Percentiles rank a stretch among this genome's conserved stretches.
phyloP scores from a whole-genome alignment of 305 asterid genomes.

The Fraxinus greggii region DNA sequence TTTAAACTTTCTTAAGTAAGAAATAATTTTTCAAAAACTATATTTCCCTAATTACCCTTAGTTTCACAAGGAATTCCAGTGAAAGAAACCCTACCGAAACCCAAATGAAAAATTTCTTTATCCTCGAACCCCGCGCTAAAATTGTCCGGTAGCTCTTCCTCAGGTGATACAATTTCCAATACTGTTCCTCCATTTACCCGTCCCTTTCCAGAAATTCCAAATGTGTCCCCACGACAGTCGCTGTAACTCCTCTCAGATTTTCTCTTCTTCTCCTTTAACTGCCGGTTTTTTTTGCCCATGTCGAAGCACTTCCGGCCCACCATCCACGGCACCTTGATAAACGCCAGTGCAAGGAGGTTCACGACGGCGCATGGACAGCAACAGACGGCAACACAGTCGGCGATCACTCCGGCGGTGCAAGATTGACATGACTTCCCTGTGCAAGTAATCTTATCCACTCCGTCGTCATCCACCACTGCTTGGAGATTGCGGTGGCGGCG shows the following conservation, averaged over 20 bases:
- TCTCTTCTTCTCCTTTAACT: slow-evolving; percentile 36
- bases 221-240: slow-evolving; percentile 24
- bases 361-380: slow-evolving; percentile 90
- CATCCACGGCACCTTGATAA: slow-evolving; percentile 71
- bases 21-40: slow-evolving; percentile 2
- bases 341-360: slow-evolving; percentile 54
- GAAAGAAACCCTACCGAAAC: slow-evolving; percentile 88
- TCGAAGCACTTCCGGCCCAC: slow-evolving; percentile 56
- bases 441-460: slow-evolving; percentile 43
- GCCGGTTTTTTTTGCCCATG: slow-evolving; percentile 35
- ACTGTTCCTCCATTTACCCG: slow-evolving; percentile 25
- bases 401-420: slow-evolving; percentile 77
- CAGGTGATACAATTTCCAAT: slow-evolving; percentile 37
- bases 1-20: slow-evolving; percentile 6
- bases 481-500: slow-evolving; percentile 23
- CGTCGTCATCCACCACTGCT: slow-evolving; percentile 36
- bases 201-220: slow-evolving; percentile 36
- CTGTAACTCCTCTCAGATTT: slow-evolving; percentile 18
- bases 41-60: slow-evolving; percentile 40
- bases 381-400: slow-evolving; percentile 87
- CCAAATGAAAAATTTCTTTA: slow-evolving; percentile 72
- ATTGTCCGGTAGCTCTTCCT: slow-evolving; percentile 37
- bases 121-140: slow-evolving; percentile 48
- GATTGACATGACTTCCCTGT: slow-evolving; percentile 72
- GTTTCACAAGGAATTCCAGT: slow-evolving; percentile 47